phyloP scores from a whole-genome alignment of 306 rosid genomes.

The Geum urbanum region DNA sequence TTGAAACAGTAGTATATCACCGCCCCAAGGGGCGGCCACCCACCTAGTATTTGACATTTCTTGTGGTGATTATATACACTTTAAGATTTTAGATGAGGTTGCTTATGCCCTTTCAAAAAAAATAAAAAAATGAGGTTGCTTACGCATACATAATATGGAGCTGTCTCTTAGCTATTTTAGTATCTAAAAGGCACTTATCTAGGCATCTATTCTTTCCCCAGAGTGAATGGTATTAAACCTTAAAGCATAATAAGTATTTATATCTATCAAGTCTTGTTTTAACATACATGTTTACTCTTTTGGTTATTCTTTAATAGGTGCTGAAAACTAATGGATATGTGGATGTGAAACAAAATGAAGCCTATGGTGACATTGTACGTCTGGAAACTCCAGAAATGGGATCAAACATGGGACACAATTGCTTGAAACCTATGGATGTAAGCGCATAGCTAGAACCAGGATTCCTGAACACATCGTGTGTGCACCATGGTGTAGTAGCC shows the following conservation, averaged over 20 bases:
- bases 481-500: not conserved
- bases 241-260: too few species aligned
- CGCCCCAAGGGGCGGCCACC: too few species aligned
- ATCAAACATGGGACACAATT: constrained; percentile 34
- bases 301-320: constrained; percentile 48
- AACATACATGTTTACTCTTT: not conserved
- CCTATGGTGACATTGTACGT: constrained; percentile 56
- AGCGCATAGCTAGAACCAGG: constrained; percentile 14
- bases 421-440: not conserved
- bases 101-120: too few species aligned
- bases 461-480: not conserved
- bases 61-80: too few species aligned
- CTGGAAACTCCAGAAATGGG: constrained; percentile 43
- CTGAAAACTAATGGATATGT: constrained; percentile 55
- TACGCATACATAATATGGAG: not conserved
- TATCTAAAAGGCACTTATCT: too few species aligned
- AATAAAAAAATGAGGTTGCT: too few species aligned
- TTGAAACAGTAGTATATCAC: too few species aligned
- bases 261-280: constrained; percentile 7
- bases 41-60: too few species aligned
- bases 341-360: constrained; percentile 56
- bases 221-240: too few species aligned
- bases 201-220: too few species aligned
- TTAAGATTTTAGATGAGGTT: too few species aligned
- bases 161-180: not conserved